Base-by-base conservation (phyloP, 1,284 basidiomycete genomes). In the Leccinum fuscescens region DNA sequence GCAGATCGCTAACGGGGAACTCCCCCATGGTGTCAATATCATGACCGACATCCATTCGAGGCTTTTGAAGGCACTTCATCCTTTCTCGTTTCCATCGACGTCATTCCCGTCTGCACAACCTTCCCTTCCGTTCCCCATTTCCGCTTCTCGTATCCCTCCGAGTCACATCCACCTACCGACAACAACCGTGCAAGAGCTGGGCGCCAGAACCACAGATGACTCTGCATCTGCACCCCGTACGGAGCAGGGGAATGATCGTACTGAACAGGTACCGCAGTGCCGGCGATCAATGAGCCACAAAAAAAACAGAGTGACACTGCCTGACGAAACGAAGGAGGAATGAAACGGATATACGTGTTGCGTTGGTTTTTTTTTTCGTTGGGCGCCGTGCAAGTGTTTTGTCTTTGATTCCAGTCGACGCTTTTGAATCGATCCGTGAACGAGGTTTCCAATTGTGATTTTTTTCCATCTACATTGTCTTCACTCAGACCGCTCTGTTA, bases 11-110 rank as follows among this genome's bases (percentile, higher is more conserved):
- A 49, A 62, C 33, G 69, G 59, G n/a, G 64, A 66, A 15, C 54
- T 74, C n/a, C 27, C 57, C 2, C 72, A 72, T 8, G 73, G 70
- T 0, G 63, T 59, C 0, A 63, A 70, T 9, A 61, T 71, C 27
- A 46, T 71, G 3, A 33, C 63, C 17, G 67, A 71, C 2, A 61
- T 72, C 9, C 64, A 74, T 6, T 12, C 57, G 1, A 70, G 65
- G 53, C 15, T 74, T 9, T 44, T 73, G 9, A 66, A 8, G 50
- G 55, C 49, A 15, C 62, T 31, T n/a, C 54, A 52, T 3, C 55
- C 58, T 31, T 46, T 17, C 5, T 12, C 44, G 1, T 17, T 15
- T 20, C 14, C 8, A 37, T 44, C 49, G 8, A 14, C 15, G 15
- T 2, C 35, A 20, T 8, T 37, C 2, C 2, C 2, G 11, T 17